phyloP scores from a whole-genome alignment of 2,329 filamentous ascomycete genomes.

The Coniochaeta hoffmannii region DNA sequence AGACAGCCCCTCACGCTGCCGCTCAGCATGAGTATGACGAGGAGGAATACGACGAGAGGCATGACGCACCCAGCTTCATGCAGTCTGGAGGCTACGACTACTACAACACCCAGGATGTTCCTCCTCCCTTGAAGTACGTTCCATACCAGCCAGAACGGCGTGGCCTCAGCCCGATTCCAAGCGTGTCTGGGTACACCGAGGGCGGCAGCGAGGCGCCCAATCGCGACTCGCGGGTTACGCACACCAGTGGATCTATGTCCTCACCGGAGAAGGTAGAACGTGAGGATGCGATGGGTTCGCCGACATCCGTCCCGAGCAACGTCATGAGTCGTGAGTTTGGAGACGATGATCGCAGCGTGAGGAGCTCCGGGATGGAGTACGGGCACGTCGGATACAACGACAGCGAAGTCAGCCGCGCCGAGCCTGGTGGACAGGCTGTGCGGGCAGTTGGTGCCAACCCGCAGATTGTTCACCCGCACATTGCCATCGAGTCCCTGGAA shows the following conservation, averaged over 20 bases:
- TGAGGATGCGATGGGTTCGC: constrained; percentile 35
- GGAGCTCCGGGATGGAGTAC: constrained; percentile 49
- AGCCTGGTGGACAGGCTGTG: constrained; percentile 64
- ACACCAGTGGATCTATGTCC: constrained; percentile 48
- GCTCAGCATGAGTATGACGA: constrained; percentile 28
- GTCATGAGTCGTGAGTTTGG: constrained; percentile 44
- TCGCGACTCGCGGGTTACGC: constrained; percentile 49
- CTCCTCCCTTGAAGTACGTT: constrained; percentile 57
- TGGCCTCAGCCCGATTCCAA: constrained; percentile 82
- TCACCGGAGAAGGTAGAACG: constrained; percentile 50
- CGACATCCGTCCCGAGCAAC: constrained; percentile 48
- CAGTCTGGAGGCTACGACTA: constrained; percentile 32
- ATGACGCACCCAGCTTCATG: constrained; percentile 31
- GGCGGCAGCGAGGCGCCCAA: constrained; percentile 52
- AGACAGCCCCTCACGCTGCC: constrained; percentile 29
- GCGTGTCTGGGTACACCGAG: constrained; percentile 79
- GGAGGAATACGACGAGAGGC: constrained; percentile 36
- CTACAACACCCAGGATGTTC: constrained; percentile 55
- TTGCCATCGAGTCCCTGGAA: constrained; percentile 81
- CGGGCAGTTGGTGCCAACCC: constrained; percentile 66
- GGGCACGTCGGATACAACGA: constrained; percentile 42
- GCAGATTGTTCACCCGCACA: constrained; percentile 63
- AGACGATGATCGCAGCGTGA: constrained; percentile 49
- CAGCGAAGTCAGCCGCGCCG: constrained; percentile 51
- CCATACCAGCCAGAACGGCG: constrained; percentile 62